A percentile compares a stretch with the other conserved stretches of the same genome.
These are phyloP conservation scores for Magnaporthiopsis rhizophila DNA, from an alignment of 2,329 filamentous ascomycete species.

Conservation along the genomic window DNA sequence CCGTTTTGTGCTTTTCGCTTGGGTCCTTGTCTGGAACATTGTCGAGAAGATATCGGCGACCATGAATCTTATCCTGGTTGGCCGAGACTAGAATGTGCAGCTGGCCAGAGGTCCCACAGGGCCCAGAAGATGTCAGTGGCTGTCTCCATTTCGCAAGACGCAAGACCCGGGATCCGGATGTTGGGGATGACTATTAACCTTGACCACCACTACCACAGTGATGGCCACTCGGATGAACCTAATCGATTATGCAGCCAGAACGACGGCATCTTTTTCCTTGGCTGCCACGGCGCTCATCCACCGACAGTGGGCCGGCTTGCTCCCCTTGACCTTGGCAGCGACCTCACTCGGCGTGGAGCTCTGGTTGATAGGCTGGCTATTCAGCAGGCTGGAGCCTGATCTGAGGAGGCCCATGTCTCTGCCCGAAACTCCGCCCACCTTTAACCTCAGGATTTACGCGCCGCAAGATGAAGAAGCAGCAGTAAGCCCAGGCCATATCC, in stretches of 20 bases:
- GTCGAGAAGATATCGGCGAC: background rate
- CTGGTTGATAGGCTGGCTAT: background rate
- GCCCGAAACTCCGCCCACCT: background rate
- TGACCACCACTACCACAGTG: background rate
- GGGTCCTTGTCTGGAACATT: background rate
- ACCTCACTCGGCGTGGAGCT: background rate
- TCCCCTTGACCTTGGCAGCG: background rate
- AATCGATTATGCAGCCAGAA: background rate
- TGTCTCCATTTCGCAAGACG: background rate
- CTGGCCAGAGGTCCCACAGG: background rate
- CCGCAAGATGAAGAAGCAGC: background rate
- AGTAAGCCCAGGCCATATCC: background rate
- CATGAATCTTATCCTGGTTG: background rate
- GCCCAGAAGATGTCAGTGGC: background rate
- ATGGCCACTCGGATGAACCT: background rate
- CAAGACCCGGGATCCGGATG: background rate
- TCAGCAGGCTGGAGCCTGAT: background rate
- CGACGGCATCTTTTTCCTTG: background rate
- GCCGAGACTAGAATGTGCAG: background rate
- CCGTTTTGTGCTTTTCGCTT: background rate
- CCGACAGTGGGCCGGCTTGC: background rate
- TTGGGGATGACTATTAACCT: background rate
- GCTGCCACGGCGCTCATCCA: background rate
- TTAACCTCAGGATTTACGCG: background rate
- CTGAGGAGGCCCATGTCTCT: background rate